Evolutionary conservation across 352 stramenopile genomes (phyloP), one percentile per base, ranked within the genome.

Genomic region (Globisporangium uncinulatum): DNA sequence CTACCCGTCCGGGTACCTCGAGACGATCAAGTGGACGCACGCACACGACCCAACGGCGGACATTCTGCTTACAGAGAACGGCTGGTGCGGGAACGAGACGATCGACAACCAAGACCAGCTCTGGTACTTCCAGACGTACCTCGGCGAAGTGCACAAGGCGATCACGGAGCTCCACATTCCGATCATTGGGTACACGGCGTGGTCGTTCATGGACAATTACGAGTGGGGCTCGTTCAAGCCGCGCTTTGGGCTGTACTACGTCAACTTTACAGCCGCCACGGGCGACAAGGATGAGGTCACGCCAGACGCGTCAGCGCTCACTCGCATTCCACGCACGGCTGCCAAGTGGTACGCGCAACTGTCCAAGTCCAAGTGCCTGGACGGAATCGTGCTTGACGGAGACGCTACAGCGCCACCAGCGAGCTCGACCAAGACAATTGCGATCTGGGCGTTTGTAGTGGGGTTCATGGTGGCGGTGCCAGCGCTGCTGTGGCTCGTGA

Each of bases 151-250:
- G 45, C 74, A 84, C 65, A 66, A 66, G 24, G 74, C 71, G 31
- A 76, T 84, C 34, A 65, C 62, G 17, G 58, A 80, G 46, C 65
- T 75, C 54, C 67, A 75, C 9, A 72, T 85, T 39, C 61, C 67
- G 37, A 59, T 98, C 29, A 64, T 76, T 44, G 89, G 85, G 5
- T 98, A 97, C 65, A 96, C 93, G 69, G 87, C 86, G 17, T 98
- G 93, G 91, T 92, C 74, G 42, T 85, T 98, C 31, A 64, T 98
- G 50, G 93, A 98, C 66, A 98, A 98, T 62, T 98, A 96, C 69
- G 94, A 99, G 65, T 99, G 95, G 95, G 73, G 91, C 4, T 85
- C 73, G 43, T 88, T 78, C 55, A 65, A 76, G 45, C 69, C 71
- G 6, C 71, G 73, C 49, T 83, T 79, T 43, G 73, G 73, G 0